Conservation (phyloP, 805 yeast genomes). For the Kregervanrija delftensis region DNA sequence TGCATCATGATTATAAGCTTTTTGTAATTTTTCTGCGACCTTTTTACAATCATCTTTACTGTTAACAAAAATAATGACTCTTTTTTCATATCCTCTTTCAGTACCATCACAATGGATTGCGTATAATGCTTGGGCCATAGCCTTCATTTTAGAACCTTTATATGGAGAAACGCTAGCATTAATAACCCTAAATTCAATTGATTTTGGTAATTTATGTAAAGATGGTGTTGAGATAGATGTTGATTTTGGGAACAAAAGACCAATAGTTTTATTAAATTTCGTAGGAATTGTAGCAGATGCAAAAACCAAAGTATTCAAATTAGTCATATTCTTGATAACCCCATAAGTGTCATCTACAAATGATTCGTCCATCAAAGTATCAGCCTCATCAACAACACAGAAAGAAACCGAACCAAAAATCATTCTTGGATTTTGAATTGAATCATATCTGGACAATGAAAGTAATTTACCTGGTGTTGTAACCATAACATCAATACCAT, state of each 20-base stretch:
- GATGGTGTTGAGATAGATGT: slow-evolving; percentile 69
- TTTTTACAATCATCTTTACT: slow-evolving; percentile 55
- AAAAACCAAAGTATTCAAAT: slow-evolving; percentile 58
- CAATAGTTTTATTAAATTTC: slow-evolving; percentile 58
- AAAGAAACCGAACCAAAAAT: slow-evolving; percentile 42
- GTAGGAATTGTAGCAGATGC: slow-evolving; percentile 90
- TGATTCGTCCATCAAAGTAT: slow-evolving; percentile 78
- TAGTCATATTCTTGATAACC: slow-evolving; percentile 41
- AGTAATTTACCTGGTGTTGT: slow-evolving; percentile 77
- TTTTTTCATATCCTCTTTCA: slow-evolving; percentile 66
- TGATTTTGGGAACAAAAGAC: slow-evolving; percentile 56
- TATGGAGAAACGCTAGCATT: slow-evolving; percentile 77
- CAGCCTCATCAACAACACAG: slow-evolving; percentile 89
- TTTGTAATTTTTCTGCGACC: slow-evolving; percentile 47
- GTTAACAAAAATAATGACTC: slow-evolving; percentile 83
- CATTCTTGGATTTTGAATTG: slow-evolving; percentile 28
- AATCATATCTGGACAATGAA: slow-evolving; percentile 26
- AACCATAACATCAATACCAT: slow-evolving; percentile 68
- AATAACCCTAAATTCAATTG: slow-evolving; percentile 63
- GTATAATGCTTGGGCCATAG: slow-evolving; percentile 81
- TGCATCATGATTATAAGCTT: slow-evolving; percentile 50
- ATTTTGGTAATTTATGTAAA: slow-evolving; percentile 76
- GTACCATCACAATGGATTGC: slow-evolving; percentile 81
- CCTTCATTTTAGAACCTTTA: slow-evolving; percentile 75
- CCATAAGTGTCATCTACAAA: slow-evolving; percentile 61